Evolutionary conservation across 2,329 filamentous ascomycete genomes (phyloP).

Genomic region (Penicillium oxalicum): DNA sequence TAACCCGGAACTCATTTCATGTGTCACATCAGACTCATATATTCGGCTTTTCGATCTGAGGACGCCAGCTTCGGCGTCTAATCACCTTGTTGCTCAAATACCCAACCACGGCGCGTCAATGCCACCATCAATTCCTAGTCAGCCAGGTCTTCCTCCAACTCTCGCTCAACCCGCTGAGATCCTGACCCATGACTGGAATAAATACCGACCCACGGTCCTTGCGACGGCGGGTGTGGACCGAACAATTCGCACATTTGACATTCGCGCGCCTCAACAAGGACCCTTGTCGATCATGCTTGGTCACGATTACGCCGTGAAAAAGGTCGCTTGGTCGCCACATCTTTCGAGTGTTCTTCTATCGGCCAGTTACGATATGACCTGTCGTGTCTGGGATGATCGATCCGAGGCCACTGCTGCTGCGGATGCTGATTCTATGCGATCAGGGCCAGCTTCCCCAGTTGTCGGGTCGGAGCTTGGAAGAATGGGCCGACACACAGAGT

Average conservation of each 20-base stretch:
- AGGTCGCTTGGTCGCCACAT: slow-evolving; percentile 88
- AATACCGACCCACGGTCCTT: slow-evolving; percentile 79
- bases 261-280: slow-evolving; percentile 66
- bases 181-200: slow-evolving; percentile 98
- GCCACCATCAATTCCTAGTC: slow-evolving; percentile 34
- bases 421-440: slow-evolving; percentile 35
- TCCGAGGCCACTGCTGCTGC: slow-evolving; percentile 36
- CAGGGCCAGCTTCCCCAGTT: slow-evolving; percentile 33
- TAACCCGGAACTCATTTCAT: slow-evolving; percentile 76
- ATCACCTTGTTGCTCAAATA: slow-evolving; percentile 77
- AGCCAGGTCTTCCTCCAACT: slow-evolving; percentile 32
- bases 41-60: slow-evolving; percentile 88
- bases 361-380: slow-evolving; percentile 97
- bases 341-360: slow-evolving; percentile 80
- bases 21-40: slow-evolving; percentile 82
- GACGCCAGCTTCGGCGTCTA: slow-evolving; percentile 75
- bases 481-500: slow-evolving; percentile 93
- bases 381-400: slow-evolving; percentile 88
- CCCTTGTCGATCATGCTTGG: slow-evolving; percentile 70
- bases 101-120: slow-evolving; percentile 69
- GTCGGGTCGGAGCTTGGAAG: slow-evolving; percentile 69
- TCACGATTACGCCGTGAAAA: slow-evolving; percentile 84
- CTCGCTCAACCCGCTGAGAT: slow-evolving; percentile 66
- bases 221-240: slow-evolving; percentile 88
- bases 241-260: slow-evolving; percentile 81